Percentiles rank a stretch among this genome's conserved stretches.
Evolutionary conservation across 768 basidiomycete species (phyloP).

Genomic region (Dacryopinax primogenitus): DNA sequence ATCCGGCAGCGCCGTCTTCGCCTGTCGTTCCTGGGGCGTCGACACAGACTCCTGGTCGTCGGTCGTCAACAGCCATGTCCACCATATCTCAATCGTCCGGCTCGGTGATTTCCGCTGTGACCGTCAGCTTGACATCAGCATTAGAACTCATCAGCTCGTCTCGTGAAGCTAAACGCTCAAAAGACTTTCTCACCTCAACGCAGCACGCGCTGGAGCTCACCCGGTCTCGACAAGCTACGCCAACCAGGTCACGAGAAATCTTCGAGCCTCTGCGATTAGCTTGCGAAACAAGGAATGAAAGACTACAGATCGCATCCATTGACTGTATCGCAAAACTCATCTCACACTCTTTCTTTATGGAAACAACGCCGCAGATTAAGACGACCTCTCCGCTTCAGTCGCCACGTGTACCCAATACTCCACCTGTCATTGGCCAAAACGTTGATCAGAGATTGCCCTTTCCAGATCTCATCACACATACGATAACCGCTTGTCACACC

Average conservation of each 20-base stretch:
- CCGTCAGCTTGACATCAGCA: slow-evolving; percentile 43
- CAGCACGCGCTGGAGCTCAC: slow-evolving; percentile 74
- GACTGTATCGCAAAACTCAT: slow-evolving; percentile 97
- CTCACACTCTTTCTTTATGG: slow-evolving; percentile 91
- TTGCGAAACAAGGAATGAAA: slow-evolving; percentile 88
- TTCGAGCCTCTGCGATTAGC: slow-evolving; percentile 93
- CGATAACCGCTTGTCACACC: slow-evolving; percentile 82
- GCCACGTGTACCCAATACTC: slow-evolving; percentile 5
- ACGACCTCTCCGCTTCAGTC: slow-evolving; percentile 23
- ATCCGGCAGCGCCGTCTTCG: background rate
- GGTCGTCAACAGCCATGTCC: slow-evolving; percentile 20
- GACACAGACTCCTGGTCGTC: slow-evolving; percentile 16
- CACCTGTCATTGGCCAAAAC: slow-evolving; percentile 32
- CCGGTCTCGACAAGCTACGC: slow-evolving; percentile 53
- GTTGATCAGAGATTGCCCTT: slow-evolving; percentile 36
- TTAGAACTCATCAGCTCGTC: slow-evolving; percentile 76
- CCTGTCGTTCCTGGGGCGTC: background rate
- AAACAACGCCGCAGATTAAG: slow-evolving; percentile 50
- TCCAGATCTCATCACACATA: slow-evolving; percentile 87
- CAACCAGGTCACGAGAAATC: slow-evolving; percentile 65
- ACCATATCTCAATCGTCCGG: slow-evolving; percentile 21
- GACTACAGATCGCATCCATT: slow-evolving; percentile 88
- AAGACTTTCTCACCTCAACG: slow-evolving; percentile 68
- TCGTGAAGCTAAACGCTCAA: slow-evolving; percentile 74
- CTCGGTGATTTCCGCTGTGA: slow-evolving; percentile 12